These are phyloP conservation scores for Irpex rosettiformis DNA, from an alignment of 1,284 basidiomycete species.

Conservation along the genomic window DNA sequence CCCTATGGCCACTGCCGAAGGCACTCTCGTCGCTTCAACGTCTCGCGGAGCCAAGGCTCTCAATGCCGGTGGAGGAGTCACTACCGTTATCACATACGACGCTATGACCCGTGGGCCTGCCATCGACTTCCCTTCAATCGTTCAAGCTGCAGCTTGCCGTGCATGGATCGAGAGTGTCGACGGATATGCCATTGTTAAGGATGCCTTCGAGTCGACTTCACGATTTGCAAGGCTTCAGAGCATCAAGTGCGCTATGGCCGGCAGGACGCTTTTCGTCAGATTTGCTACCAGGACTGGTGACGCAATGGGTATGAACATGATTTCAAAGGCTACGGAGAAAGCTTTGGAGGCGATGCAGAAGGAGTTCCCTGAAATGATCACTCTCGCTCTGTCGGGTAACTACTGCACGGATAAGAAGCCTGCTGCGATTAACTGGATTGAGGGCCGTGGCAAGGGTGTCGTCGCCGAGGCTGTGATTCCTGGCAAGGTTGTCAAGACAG, in stretches of 20 bases:
- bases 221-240: constrained; percentile 83
- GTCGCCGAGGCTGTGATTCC: constrained; percentile 95
- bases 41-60: constrained; percentile 98
- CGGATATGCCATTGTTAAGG: constrained; percentile 75
- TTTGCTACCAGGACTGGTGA: constrained; percentile 97
- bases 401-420: constrained; percentile 99
- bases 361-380: constrained; percentile 90
- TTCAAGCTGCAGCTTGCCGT: constrained; percentile 80
- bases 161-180: constrained; percentile 87
- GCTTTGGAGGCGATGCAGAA: constrained; percentile 81
- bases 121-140: constrained; percentile 89
- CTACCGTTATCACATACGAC: constrained; percentile 90
- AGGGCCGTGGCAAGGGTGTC: constrained; percentile 96
- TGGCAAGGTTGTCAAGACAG: constrained; percentile 82
- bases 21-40: constrained; percentile 95
- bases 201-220: constrained; percentile 92
- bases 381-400: constrained; percentile 94
- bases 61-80: constrained; percentile 94
- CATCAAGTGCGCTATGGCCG: constrained; percentile 85
- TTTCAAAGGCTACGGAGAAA: constrained; percentile 93
- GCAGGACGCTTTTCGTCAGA: constrained; percentile 91
- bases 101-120: constrained; percentile 99
- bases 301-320: constrained; percentile 99
- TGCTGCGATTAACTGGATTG: constrained; percentile 99
- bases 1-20: constrained; percentile 99